Conservation (phyloP, 164 flowering plant species). For the Vitis cinerea region DNA sequence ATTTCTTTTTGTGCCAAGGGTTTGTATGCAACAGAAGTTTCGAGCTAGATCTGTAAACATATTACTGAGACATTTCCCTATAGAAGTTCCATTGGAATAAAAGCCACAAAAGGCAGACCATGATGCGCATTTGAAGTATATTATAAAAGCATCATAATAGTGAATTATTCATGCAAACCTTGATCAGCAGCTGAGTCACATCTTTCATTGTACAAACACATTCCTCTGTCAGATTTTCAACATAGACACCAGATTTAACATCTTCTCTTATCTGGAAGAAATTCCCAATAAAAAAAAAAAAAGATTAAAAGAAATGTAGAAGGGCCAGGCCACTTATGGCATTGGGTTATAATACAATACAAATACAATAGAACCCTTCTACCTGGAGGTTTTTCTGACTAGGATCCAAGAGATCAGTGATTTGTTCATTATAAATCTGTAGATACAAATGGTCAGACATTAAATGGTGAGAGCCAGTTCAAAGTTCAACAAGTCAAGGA, state of each 20-base stretch:
- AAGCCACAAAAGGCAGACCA: too few species aligned
- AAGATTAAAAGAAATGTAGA: not conserved
- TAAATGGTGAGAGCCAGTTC: not conserved
- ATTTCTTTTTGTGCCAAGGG: too few species aligned
- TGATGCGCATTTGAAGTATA: too few species aligned
- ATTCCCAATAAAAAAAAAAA: not conserved
- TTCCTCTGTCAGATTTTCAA: constrained; percentile 86
- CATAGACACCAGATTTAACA: constrained; percentile 93
- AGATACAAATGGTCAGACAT: constrained; percentile 6
- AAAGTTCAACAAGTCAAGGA: too few species aligned
- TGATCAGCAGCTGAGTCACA: constrained; percentile 61
- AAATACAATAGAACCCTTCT: not conserved
- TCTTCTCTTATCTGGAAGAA: constrained; percentile 83
- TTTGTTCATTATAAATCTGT: constrained; percentile 99
- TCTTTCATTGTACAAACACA: constrained; percentile 67
- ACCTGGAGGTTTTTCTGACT: constrained; percentile 84
- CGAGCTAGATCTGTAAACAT: too few species aligned
- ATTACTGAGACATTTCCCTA: too few species aligned
- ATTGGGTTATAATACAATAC: too few species aligned
- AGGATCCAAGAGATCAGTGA: constrained; percentile 91
- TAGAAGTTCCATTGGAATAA: too few species aligned
- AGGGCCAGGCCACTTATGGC: not conserved
- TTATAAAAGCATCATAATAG: not conserved
- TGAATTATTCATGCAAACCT: constrained; percentile 43
- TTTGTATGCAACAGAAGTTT: too few species aligned